Conservation (phyloP, 345 rosid species). For the Populus euphratica region DNA sequence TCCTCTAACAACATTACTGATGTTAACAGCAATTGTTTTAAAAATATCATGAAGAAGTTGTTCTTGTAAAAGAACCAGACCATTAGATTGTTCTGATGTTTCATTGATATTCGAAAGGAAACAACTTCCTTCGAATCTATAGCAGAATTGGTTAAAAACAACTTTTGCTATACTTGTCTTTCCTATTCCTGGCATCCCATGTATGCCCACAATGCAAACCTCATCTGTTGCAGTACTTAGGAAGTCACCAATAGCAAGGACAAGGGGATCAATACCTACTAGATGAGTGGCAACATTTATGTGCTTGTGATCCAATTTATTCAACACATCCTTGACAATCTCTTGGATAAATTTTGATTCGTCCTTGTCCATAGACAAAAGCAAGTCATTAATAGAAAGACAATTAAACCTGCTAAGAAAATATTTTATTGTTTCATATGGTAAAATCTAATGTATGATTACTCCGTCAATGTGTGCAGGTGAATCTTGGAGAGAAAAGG, state of each 20-base stretch:
- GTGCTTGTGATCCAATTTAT: conserved; percentile 17
- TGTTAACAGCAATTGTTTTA: background rate
- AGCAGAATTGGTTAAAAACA: background rate
- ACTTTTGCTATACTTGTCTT: background rate
- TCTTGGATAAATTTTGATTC: conserved; percentile 30
- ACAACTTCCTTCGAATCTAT: background rate
- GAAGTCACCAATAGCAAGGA: conserved; percentile 6
- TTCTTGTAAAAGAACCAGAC: background rate
- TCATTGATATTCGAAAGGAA: background rate
- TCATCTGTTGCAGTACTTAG: background rate
- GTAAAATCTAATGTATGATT: too few relatives aligned
- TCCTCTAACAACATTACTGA: conserved; percentile 7
- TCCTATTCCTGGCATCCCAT: background rate
- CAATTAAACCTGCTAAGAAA: background rate
- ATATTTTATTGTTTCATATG: too few relatives aligned
- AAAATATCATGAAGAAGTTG: background rate
- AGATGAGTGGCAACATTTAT: background rate
- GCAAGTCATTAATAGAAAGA: too few relatives aligned
- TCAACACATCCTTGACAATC: conserved; percentile 24
- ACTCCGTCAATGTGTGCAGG: background rate
- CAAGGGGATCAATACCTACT: background rate
- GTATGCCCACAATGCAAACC: background rate
- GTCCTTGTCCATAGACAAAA: conserved; percentile 4
- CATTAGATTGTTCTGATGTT: background rate
- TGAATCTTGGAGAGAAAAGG: background rate